phyloP scores from a whole-genome alignment of 164 flowering plant species.

The Macadamia integrifolia region DNA sequence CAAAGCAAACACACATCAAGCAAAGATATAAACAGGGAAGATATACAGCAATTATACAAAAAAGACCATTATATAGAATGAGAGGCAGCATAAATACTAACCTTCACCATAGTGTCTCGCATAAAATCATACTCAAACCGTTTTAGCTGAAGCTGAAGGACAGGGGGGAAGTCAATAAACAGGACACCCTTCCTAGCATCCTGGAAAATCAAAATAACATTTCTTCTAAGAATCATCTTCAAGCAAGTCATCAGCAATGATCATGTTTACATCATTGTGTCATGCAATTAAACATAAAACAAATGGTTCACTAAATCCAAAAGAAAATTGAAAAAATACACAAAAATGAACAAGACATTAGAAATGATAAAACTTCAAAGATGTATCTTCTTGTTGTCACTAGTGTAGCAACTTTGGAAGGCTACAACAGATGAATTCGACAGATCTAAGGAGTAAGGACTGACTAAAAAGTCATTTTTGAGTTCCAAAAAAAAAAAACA shows the following conservation, averaged over 20 bases:
- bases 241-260: background rate
- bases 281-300: background rate
- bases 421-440: no score
- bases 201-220: slow-evolving; percentile 22
- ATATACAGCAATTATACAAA: background rate
- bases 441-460: no score
- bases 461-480: no score
- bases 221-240: background rate
- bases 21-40: no score
- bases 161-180: slow-evolving; percentile 60
- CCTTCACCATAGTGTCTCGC: slow-evolving; percentile 76
- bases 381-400: no score
- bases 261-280: background rate
- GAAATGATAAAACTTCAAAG: no score
- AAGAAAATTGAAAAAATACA: no score
- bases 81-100: slow-evolving; percentile 17
- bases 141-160: slow-evolving; percentile 65
- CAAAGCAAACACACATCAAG: no score
- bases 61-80: background rate
- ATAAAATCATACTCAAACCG: slow-evolving; percentile 70
- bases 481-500: no score
- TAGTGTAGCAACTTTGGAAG: no score
- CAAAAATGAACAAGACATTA: no score
- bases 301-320: no score
- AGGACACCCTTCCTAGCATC: slow-evolving; percentile 68